Base-by-base conservation (phyloP, 352 stramenopile genomes). In the Phytophthora chlamydospora region DNA sequence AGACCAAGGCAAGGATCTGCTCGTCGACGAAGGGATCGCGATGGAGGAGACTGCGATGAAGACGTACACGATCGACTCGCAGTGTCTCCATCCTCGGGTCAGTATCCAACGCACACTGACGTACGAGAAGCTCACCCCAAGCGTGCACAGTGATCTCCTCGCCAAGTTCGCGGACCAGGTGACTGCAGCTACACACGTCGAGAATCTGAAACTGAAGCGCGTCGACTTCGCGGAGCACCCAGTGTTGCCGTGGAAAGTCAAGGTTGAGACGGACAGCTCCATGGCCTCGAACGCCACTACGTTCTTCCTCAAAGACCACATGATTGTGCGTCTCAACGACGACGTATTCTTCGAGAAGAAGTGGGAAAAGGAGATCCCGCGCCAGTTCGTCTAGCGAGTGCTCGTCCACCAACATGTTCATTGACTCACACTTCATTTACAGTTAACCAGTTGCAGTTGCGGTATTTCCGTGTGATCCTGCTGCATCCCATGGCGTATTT, bases 41-140 rank as follows among this genome's bases (percentile, higher is more conserved):
- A 82, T 82, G 66, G 73, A 82, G 9, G 73, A 85, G 46, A 76
- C 52, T n/a, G 75, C 62, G 1, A 50, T 59, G 29, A 82, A 85
- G 43, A 77, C 58, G 38, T 85, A 85, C 53, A 56, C 58, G 12
- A 73, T 80, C 27, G 73, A 85, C 24, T 33, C 60, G 3, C 58
- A 65, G 32, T 71, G 70, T 45, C 50, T 66, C 8, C 64, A 62
- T n/a, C 73, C 73, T 4, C 52, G 55, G 5, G 75, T 68, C 29
- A 68, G 49, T 29, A 82, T 85, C 42, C 68, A 70, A 29, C 61
- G 73, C 4, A 66, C 57, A 13, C 70, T 85, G 9, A 76, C 58
- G 46, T 82, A 80, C 46, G 70, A 82, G 32, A 76, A 83, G 41
- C 40, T 83, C 12, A 16, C 75, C 6, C 8, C 49, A 2, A 53